phyloP scores from a whole-genome alignment of 371 early-diverging fungal species.

The Lichtheimia corymbifera region DNA sequence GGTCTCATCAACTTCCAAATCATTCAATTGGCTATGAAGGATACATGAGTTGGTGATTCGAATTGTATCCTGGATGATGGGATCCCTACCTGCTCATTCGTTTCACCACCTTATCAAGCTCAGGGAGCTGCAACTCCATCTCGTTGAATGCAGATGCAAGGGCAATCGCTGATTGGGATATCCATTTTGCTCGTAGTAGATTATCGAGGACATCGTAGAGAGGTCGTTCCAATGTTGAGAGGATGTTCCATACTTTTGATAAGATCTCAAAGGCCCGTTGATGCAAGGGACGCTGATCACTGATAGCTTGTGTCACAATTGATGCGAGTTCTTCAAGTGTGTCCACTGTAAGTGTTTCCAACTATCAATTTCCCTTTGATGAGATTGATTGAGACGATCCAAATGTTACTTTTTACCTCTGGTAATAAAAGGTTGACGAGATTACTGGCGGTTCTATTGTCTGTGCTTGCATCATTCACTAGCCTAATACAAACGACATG shows the following conservation, averaged over 20 bases:
- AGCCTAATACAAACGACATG: slow-evolving; percentile 1
- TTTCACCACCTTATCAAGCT: slow-evolving; percentile 37
- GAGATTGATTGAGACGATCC: no score
- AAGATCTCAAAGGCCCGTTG: slow-evolving; percentile 46
- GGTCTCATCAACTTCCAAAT: slow-evolving; percentile 54
- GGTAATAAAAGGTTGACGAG: slow-evolving; percentile 38
- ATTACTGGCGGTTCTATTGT: slow-evolving; percentile 17
- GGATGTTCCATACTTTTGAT: slow-evolving; percentile 42
- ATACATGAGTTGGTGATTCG: not conserved
- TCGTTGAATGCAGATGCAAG: slow-evolving; percentile 54
- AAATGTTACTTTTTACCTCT: slow-evolving; percentile 21
- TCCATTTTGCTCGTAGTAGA: slow-evolving; percentile 45
- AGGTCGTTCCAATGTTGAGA: slow-evolving; percentile 31
- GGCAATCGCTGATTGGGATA: slow-evolving; percentile 34
- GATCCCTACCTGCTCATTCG: slow-evolving; percentile 32
- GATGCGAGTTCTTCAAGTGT: slow-evolving; percentile 19
- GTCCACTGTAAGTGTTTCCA: slow-evolving; percentile 26
- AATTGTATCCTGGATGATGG: no score
- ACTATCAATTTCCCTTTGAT: slow-evolving; percentile 12
- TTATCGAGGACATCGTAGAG: slow-evolving; percentile 35
- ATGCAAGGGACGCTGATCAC: slow-evolving; percentile 36
- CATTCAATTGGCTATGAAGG: slow-evolving; percentile 40
- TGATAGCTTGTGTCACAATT: slow-evolving; percentile 17
- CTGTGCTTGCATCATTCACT: slow-evolving; percentile 19
- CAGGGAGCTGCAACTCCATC: slow-evolving; percentile 42